Evolutionary conservation across 73 alveolate genomes (phyloP).

Genomic region (Loxodes magnus): DNA sequence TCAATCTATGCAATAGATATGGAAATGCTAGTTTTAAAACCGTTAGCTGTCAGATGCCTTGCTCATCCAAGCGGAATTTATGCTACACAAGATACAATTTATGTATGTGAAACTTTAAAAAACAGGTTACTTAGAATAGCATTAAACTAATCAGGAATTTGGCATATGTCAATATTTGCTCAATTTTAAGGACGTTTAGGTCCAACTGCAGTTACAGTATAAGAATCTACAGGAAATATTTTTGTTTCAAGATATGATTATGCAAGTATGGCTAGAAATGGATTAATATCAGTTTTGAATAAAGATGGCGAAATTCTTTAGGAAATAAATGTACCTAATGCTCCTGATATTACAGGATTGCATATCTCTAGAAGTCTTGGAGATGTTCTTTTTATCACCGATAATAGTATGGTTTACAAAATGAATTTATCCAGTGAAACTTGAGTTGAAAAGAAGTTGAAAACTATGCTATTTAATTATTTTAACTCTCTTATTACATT

Average conservation of each 20-base stretch:
- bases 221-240: conserved; percentile 54
- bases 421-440: too few relatives aligned
- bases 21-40: conserved; percentile 57
- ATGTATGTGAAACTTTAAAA: conserved; percentile 81
- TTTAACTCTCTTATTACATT: too few relatives aligned
- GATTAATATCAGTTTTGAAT: conserved; percentile 57
- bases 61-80: conserved; percentile 91
- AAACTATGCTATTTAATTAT: too few relatives aligned
- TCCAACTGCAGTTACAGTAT: conserved; percentile 84
- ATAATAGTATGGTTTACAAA: too few relatives aligned
- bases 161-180: conserved; percentile 79
- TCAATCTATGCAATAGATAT: conserved; percentile 66
- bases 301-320: conserved; percentile 40
- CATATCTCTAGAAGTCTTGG: too few relatives aligned
- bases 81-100: conserved; percentile 50
- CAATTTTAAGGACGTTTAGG: conserved; percentile 93
- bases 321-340: too few relatives aligned
- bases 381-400: too few relatives aligned
- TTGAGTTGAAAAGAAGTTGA: too few relatives aligned
- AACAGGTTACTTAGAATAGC: conserved; percentile 90
- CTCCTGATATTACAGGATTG: too few relatives aligned
- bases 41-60: conserved; percentile 50
- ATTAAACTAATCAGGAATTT: conserved; percentile 78
- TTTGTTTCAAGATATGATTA: conserved; percentile 80
- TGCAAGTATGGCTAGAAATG: conserved; percentile 52